Conservation (phyloP, 345 rosid species). For the Firmiana major region DNA sequence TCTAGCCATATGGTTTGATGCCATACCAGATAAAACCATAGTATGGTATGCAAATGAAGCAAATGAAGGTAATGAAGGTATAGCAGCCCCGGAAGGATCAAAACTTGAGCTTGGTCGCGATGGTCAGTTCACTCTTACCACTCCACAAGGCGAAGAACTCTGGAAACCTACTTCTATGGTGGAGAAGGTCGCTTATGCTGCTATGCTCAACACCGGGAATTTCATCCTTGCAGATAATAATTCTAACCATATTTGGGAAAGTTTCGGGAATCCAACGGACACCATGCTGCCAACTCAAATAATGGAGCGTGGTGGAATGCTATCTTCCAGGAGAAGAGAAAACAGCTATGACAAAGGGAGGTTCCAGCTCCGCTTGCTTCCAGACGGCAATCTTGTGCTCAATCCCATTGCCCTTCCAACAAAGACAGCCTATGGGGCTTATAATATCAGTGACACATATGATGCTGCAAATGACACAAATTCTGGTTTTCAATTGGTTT, state of each 20-base stretch:
- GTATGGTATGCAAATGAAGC: not conserved
- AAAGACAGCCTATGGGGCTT: not conserved
- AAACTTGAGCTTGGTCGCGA: not conserved
- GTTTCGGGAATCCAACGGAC: constrained; percentile 35
- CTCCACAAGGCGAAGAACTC: not conserved
- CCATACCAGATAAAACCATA: not conserved
- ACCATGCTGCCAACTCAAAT: constrained; percentile 36
- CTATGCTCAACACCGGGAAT: constrained; percentile 22
- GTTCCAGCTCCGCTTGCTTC: constrained; percentile 22
- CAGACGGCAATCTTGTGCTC: constrained; percentile 22
- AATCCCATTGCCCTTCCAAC: constrained; percentile 19
- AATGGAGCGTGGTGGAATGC: constrained; percentile 15
- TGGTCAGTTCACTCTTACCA: not conserved
- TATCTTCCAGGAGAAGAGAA: constrained; percentile 15
- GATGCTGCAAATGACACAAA: not conserved
- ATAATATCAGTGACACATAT: constrained; percentile 15
- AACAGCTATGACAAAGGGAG: constrained; percentile 24
- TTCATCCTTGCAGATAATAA: constrained; percentile 25
- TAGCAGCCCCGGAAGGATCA: not conserved
- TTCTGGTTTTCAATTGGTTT: constrained; percentile 16
- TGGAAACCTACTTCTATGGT: not conserved
- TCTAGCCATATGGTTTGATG: not conserved
- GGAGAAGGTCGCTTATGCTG: not conserved
- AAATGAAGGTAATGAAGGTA: too few species aligned
- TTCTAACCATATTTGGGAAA: constrained; percentile 26